These are phyloP conservation scores for Gossypium trilobum DNA, from an alignment of 441 rosid genomes.

Conservation along the genomic window DNA sequence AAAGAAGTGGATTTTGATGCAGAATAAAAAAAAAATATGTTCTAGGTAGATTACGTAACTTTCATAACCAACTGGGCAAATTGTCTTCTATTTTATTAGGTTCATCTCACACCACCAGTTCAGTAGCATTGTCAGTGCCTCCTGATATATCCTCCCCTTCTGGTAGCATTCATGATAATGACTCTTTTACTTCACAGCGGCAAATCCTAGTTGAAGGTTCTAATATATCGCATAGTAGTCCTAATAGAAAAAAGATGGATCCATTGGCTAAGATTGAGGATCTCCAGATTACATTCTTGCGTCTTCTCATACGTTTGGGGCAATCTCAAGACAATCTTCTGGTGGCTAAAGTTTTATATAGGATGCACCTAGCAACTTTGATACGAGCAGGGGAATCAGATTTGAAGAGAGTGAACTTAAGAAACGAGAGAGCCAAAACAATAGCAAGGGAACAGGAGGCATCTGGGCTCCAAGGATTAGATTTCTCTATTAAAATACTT, in stretches of 20 bases:
- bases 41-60: background rate
- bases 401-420: slow-evolving; percentile 41
- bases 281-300: slow-evolving; percentile 63
- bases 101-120: slow-evolving; percentile 31
- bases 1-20: background rate
- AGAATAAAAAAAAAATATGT: background rate
- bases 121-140: slow-evolving; percentile 27
- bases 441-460: slow-evolving; percentile 66
- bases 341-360: slow-evolving; percentile 70
- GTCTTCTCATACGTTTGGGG: slow-evolving; percentile 58
- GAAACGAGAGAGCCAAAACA: slow-evolving; percentile 40
- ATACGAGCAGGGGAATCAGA: slow-evolving; percentile 68
- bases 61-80: background rate
- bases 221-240: slow-evolving; percentile 21
- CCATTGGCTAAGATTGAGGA: slow-evolving; percentile 52
- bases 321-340: slow-evolving; percentile 48
- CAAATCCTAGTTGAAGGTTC: slow-evolving; percentile 34
- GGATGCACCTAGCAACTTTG: slow-evolving; percentile 63
- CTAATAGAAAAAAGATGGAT: slow-evolving; percentile 30
- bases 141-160: slow-evolving; percentile 34
- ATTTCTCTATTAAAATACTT: slow-evolving; percentile 63
- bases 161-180: slow-evolving; percentile 30
- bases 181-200: slow-evolving; percentile 28
- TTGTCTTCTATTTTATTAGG: slow-evolving; percentile 18
- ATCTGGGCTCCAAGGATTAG: slow-evolving; percentile 49